Percentiles rank a stretch among this genome's conserved stretches.
These are phyloP conservation scores for Fusarium brevicatenulatum DNA, from an alignment of 2,329 filamentous ascomycete species.

Conservation along the genomic window DNA sequence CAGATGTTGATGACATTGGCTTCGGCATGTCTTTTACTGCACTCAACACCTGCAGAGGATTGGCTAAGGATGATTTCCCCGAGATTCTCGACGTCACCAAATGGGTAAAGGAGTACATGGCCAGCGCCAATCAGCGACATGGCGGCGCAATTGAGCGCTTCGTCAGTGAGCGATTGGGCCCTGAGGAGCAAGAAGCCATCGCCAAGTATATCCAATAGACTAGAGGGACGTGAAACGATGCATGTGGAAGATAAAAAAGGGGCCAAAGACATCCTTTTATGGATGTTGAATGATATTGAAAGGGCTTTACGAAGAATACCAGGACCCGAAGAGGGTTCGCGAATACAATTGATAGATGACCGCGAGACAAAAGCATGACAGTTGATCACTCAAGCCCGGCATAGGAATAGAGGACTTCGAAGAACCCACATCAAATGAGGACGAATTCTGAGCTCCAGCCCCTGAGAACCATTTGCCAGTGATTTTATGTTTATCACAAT, in stretches of 20 bases:
- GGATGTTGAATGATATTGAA: background rate
- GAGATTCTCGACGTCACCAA: slow-evolving; percentile 82
- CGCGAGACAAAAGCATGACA: background rate
- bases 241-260: slow-evolving; percentile 8
- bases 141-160: slow-evolving; percentile 76
- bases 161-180: slow-evolving; percentile 75
- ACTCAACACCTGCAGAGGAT: slow-evolving; percentile 86
- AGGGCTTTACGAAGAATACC: slow-evolving; percentile 32
- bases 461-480: background rate
- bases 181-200: slow-evolving; percentile 66
- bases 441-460: background rate
- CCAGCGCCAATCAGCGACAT: slow-evolving; percentile 79
- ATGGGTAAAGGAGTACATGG: slow-evolving; percentile 85
- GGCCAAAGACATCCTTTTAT: background rate
- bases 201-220: slow-evolving; percentile 60
- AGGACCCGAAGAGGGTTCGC: slow-evolving; percentile 10
- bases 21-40: slow-evolving; percentile 96
- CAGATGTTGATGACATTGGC: slow-evolving; percentile 92
- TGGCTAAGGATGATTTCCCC: slow-evolving; percentile 82
- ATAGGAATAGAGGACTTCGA: slow-evolving; percentile 12
- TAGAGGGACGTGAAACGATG: background rate
- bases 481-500: background rate
- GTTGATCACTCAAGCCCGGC: background rate
- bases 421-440: background rate
- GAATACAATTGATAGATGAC: slow-evolving; percentile 15